Conservation (phyloP, 2,329 filamentous ascomycete species). For the Albifimbria verrucaria region DNA sequence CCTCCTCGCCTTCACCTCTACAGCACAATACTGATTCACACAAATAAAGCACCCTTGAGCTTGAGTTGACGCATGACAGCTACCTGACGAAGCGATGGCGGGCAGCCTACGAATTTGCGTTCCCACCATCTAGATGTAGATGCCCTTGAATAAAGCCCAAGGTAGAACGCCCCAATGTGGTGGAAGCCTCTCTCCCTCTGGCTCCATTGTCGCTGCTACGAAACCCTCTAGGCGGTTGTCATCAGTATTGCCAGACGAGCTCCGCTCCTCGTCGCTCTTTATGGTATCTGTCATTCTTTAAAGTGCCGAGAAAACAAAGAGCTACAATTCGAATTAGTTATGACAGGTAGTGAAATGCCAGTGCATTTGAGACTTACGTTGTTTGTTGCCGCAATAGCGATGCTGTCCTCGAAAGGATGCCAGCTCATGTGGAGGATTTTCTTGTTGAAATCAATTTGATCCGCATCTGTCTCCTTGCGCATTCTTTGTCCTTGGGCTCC, state of each 20-base stretch:
- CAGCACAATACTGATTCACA: too few relatives aligned
- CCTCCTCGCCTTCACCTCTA: too few relatives aligned
- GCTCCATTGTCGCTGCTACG: too few relatives aligned
- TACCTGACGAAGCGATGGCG: too few relatives aligned
- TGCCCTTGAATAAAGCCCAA: too few relatives aligned
- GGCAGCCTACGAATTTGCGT: too few relatives aligned
- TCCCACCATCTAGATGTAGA: too few relatives aligned
- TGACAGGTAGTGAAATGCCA: neutral
- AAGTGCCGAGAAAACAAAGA: constrained; percentile 77
- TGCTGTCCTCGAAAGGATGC: constrained; percentile 99
- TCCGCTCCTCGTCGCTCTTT: neutral
- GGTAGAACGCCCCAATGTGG: too few relatives aligned
- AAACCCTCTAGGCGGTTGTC: too few relatives aligned
- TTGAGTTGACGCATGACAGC: too few relatives aligned
- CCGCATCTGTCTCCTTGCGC: constrained; percentile 98
- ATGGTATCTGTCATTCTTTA: constrained; percentile 44
- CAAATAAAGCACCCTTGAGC: too few relatives aligned
- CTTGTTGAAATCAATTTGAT: constrained; percentile 99
- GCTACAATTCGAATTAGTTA: constrained; percentile 37
- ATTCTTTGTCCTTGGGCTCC: constrained; percentile 82
- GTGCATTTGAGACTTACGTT: constrained; percentile 67
- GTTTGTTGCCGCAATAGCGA: constrained; percentile 98
- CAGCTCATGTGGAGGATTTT: constrained; percentile 99
- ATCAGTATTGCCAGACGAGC: neutral
- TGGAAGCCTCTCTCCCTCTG: too few relatives aligned